A percentile compares a stretch with the other conserved stretches of the same genome.
These are phyloP conservation scores for Phialemonium atrogriseum DNA, from an alignment of 2,329 filamentous ascomycete genomes.

Conservation along the genomic window DNA sequence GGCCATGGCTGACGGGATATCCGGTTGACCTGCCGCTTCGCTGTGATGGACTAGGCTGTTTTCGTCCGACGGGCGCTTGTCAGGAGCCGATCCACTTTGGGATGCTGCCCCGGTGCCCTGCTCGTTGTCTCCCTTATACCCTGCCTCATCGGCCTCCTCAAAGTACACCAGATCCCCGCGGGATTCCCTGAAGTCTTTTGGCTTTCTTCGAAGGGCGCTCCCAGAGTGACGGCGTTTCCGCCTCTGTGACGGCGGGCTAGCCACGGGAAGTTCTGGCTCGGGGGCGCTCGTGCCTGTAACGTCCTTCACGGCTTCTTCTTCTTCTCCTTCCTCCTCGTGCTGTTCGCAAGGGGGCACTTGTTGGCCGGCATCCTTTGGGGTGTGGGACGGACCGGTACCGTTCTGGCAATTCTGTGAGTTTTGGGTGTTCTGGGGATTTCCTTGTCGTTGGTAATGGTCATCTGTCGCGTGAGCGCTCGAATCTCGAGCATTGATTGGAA, in stretches of 20 bases:
- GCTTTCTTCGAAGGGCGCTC: conserved; percentile 68
- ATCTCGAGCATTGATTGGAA: conserved; percentile 33
- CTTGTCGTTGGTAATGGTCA: too few species aligned
- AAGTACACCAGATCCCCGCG: conserved; percentile 82
- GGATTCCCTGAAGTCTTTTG: conserved; percentile 60
- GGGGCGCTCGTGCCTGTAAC: conserved; percentile 58
- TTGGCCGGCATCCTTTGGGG: too few species aligned
- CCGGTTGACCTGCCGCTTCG: neutral
- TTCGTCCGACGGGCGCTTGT: conserved; percentile 4
- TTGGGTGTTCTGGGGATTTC: too few species aligned
- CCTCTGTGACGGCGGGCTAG: conserved; percentile 30
- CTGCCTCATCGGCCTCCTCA: conserved; percentile 80
- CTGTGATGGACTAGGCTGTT: conserved; percentile 4
- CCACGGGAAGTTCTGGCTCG: conserved; percentile 47
- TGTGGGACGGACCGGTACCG: too few species aligned
- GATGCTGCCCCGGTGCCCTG: conserved; percentile 9
- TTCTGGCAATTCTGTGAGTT: too few species aligned
- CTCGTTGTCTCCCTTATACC: conserved; percentile 64
- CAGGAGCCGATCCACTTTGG: too few species aligned
- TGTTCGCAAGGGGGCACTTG: conserved; percentile 22
- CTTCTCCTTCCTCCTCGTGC: conserved; percentile 25
- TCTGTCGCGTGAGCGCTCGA: conserved; percentile 9
- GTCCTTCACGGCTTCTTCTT: too few species aligned
- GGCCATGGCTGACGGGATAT: neutral
- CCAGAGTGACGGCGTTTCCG: conserved; percentile 76